Evolutionary conservation across 345 rosid genomes (phyloP), one percentile per base, ranked within the genome.

Genomic region (Lenwebbia sp.): DNA sequence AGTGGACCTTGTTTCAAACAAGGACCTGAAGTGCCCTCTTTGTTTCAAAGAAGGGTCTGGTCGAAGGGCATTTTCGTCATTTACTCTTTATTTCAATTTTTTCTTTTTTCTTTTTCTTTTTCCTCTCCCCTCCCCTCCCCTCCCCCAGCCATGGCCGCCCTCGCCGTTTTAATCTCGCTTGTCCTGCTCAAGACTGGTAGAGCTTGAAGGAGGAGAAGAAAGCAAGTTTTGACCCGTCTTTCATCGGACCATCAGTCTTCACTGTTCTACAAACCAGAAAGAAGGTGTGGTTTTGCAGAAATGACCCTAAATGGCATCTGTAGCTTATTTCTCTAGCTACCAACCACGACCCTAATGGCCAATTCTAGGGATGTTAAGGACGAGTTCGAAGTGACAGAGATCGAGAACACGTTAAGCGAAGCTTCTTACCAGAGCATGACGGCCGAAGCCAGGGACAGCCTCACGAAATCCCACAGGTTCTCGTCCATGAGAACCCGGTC

Each of bases 401-500:
- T 30, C 21, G 76, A 7, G 33, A 33, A 21, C 33, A 65, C 15
- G 41, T 82, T 50, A 15, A 49, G 54, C 23, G 1, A 22, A 30
- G 41, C 50, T 2, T 6, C 5, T 70, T 70, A 90, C 90, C 88
- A 88, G 15, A 91, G 83, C 94, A 92, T 92, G 1, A 92, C 90
- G 13, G 94, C 94, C 0, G 94, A 92, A 3, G 93, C 93, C 2
- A 92, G 88, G 30, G 94, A 92, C 62, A 92, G 60, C 83, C 86
- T 85, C 30, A 90, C 89, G 70, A 91, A 92, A 9, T 87, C 85
- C 91, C 91, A 87, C 13, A 92, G 82, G 83, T 87, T 87, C 14
- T 88, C 89, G 83, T 86, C 86, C 56, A 70, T 1, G 93, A 90
- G 86, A 91, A 92, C 11, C 94, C 92, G 26, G 40, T 56, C 93